These are phyloP conservation scores for Leccinum subgranulosum DNA, from an alignment of 768 basidiomycete genomes.

Conservation along the genomic window DNA sequence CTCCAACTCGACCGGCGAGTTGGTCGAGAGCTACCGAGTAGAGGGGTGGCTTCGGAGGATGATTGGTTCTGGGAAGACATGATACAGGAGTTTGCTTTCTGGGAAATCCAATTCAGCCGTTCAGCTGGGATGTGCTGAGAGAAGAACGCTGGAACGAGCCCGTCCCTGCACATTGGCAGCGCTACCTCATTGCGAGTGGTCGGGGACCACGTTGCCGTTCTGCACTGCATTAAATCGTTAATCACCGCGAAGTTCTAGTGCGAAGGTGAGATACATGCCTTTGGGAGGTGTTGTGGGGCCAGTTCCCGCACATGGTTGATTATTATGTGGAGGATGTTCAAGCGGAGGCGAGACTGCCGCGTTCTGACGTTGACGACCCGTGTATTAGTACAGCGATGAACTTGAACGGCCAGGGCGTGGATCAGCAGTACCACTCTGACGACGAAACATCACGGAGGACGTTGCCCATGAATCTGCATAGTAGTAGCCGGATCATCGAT, in stretches of 20 bases:
- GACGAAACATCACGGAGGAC: not conserved
- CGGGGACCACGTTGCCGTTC: conserved; percentile 1
- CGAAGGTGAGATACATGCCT: not conserved
- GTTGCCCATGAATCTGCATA: not conserved
- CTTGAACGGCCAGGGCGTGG: not conserved
- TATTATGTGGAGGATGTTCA: not conserved
- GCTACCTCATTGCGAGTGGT: not conserved
- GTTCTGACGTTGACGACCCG: no score
- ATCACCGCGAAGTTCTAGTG: not conserved
- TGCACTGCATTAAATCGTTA: not conserved
- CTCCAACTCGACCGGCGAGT: not conserved
- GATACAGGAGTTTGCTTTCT: not conserved
- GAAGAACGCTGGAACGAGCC: not conserved
- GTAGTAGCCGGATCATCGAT: not conserved
- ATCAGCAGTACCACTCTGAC: not conserved
- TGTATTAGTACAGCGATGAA: not conserved
- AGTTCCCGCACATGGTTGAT: not conserved
- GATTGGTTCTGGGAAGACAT: conserved; percentile 12
- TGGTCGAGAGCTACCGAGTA: conserved; percentile 7
- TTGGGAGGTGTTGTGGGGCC: not conserved
- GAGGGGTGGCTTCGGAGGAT: conserved; percentile 6
- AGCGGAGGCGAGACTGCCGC: not conserved
- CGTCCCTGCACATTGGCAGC: not conserved
- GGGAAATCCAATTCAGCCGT: not conserved
- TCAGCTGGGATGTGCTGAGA: not conserved